Evolutionary conservation across 345 rosid genomes (phyloP).

Genomic region (Erucastrum elatum): DNA sequence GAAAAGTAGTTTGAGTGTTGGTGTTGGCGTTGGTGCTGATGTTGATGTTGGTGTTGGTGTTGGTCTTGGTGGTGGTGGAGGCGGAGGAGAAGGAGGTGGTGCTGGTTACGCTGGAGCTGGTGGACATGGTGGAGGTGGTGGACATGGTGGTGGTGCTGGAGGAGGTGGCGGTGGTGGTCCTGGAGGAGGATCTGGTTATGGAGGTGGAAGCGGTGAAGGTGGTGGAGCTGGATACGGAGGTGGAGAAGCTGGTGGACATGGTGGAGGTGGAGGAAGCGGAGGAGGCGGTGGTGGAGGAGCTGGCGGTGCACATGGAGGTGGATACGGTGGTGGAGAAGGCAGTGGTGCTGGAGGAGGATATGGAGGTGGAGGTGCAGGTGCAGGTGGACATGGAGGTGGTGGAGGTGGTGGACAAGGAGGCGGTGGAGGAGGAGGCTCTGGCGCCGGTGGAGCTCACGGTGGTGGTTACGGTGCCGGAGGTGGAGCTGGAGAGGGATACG

Average conservation of each 20-base stretch:
- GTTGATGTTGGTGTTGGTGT: neutral
- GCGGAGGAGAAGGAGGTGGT: slow-evolving; percentile 30
- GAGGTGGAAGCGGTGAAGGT: slow-evolving; percentile 41
- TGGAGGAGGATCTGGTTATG: slow-evolving; percentile 37
- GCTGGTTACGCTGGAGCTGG: slow-evolving; percentile 33
- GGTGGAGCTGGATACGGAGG: slow-evolving; percentile 43
- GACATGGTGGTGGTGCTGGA: slow-evolving; percentile 35
- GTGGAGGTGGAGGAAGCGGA: slow-evolving; percentile 37
- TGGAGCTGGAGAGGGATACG: slow-evolving; percentile 43
- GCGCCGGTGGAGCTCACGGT: slow-evolving; percentile 35
- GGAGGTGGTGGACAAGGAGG: slow-evolving; percentile 40
- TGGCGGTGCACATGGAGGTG: slow-evolving; percentile 37
- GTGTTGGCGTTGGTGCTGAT: slow-evolving; percentile 21
- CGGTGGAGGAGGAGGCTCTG: slow-evolving; percentile 39
- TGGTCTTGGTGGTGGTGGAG: slow-evolving; percentile 9
- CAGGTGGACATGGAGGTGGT: slow-evolving; percentile 35
- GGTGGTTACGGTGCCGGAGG: slow-evolving; percentile 38
- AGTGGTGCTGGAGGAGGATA: slow-evolving; percentile 39
- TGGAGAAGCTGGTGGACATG: slow-evolving; percentile 35
- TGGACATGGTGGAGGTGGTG: slow-evolving; percentile 35
- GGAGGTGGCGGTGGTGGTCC: slow-evolving; percentile 36
- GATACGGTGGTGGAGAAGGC: slow-evolving; percentile 38
- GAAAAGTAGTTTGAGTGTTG: slow-evolving; percentile 24
- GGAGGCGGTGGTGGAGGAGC: slow-evolving; percentile 40
- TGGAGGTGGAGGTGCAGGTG: slow-evolving; percentile 37